Evolutionary conservation across 192 early-diverging fungal species (phyloP).

Genomic region (Haplosporangium gracile): DNA sequence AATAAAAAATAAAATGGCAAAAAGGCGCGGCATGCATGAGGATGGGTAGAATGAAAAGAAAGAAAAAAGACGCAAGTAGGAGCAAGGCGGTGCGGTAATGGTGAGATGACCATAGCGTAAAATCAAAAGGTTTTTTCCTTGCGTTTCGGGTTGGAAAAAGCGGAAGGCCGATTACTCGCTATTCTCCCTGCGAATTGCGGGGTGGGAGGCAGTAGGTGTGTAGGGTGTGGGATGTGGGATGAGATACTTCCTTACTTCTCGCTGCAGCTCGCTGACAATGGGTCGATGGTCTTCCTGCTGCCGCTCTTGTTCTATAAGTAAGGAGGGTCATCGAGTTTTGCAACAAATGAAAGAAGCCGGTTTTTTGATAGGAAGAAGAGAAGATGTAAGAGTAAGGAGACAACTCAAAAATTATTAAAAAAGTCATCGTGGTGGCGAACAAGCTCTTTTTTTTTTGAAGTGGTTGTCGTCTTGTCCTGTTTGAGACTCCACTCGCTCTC

Average conservation of each 20-base stretch:
- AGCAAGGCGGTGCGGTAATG: not conserved
- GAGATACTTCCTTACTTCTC: constrained; percentile 37
- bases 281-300: constrained; percentile 43
- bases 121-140: not conserved
- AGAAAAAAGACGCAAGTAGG: too few species aligned
- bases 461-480: not conserved
- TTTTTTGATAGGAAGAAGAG: not conserved
- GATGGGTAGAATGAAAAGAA: not conserved
- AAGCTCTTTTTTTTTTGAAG: not conserved
- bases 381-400: not conserved
- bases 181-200: not conserved
- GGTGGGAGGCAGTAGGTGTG: not conserved
- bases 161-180: not conserved
- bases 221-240: not conserved
- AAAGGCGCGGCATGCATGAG: not conserved
- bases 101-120: not conserved
- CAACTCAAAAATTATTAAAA: not conserved
- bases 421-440: not conserved
- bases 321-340: too few species aligned
- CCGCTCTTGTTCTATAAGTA: constrained; percentile 34
- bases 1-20: constrained; percentile 1
- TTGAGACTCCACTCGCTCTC: constrained; percentile 8
- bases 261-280: constrained; percentile 50
- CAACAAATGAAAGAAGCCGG: not conserved
- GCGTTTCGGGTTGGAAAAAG: not conserved